Conservation (phyloP, 345 rosid species). For the Eucalyptus tenuipes region DNA sequence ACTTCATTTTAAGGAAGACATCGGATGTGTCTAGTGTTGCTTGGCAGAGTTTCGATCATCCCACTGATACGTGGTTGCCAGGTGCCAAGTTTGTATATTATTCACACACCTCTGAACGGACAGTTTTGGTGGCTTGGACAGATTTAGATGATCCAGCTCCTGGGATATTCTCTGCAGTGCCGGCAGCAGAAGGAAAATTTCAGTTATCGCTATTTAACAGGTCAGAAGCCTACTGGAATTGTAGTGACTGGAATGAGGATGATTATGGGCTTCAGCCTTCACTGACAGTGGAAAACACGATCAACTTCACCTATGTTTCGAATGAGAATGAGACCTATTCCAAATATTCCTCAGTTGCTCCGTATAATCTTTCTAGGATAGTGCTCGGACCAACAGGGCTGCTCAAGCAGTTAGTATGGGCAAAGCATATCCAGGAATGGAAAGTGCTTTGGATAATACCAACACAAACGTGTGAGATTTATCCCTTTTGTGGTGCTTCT, state of each 20-base stretch:
- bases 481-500: constrained; percentile 18
- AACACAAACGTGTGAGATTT: neutral
- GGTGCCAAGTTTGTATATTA: neutral
- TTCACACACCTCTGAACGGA: neutral
- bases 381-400: neutral
- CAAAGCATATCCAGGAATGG: neutral
- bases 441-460: constrained; percentile 3
- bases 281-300: neutral
- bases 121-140: neutral
- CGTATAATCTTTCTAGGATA: neutral
- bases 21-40: neutral
- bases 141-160: neutral
- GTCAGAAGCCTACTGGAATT: neutral
- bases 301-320: neutral
- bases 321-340: neutral
- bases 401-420: neutral
- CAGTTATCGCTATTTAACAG: neutral
- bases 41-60: constrained; percentile 1
- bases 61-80: constrained; percentile 1
- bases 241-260: neutral
- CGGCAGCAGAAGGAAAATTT: neutral
- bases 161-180: neutral
- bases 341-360: neutral
- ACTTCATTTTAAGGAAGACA: neutral
- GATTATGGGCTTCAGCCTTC: neutral